Evolutionary conservation across 2,329 filamentous ascomycete genomes (phyloP).

Genomic region (Trichoderma sp.): DNA sequence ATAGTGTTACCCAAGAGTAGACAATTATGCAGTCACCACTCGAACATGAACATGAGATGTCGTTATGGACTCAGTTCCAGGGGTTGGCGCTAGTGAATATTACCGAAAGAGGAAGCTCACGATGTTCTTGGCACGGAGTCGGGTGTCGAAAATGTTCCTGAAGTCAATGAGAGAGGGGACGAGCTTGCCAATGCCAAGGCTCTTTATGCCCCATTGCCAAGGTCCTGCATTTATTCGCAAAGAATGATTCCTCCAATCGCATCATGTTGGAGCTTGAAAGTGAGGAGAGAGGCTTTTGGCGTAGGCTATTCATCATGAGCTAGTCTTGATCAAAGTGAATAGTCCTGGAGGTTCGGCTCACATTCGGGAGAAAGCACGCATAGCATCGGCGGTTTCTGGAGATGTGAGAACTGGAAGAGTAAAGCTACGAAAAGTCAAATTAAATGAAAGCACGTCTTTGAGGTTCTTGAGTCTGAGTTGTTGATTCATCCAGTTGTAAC

Average conservation of each 20-base stretch:
- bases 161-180: neutral
- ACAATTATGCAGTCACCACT: neutral
- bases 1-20: neutral
- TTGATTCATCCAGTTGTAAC: neutral
- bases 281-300: neutral
- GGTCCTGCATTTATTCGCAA: neutral
- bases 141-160: neutral
- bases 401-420: neutral
- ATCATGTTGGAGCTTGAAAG: neutral
- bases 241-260: slow-evolving; percentile 15
- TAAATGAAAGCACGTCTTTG: neutral
- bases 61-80: neutral
- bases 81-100: neutral
- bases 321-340: neutral
- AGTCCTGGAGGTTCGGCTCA: neutral
- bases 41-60: neutral
- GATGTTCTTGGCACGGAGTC: slow-evolving; percentile 7
- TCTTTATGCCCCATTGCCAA: neutral
- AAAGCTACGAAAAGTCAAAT: neutral
- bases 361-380: neutral
- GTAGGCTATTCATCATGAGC: neutral
- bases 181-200: neutral
- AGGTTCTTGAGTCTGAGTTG: neutral
- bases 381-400: neutral
- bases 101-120: slow-evolving; percentile 8